Conservation (phyloP, 805 yeast species). For the Lipomyces kockii region DNA sequence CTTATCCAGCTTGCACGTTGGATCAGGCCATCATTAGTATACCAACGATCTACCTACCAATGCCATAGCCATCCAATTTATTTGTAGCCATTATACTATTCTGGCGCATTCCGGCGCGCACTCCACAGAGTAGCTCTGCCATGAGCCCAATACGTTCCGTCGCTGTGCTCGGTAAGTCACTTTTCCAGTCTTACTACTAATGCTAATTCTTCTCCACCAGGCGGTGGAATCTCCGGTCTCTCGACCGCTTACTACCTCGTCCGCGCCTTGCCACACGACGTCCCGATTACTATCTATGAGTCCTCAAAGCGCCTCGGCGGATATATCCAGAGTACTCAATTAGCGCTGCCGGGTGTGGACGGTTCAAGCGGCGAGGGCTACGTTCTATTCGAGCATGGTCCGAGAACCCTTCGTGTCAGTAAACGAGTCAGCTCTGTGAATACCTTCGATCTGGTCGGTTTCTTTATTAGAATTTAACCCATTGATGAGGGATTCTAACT, state of each 20-base stretch:
- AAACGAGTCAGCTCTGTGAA: conserved; percentile 50
- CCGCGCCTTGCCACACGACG: conserved; percentile 35
- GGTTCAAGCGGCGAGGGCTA: conserved; percentile 5
- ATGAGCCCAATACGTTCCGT: conserved; percentile 17
- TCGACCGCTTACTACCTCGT: conserved; percentile 66
- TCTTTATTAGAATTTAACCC: neutral
- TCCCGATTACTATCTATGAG: conserved; percentile 63
- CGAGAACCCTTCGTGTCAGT: conserved; percentile 80
- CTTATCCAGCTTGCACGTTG: no score
- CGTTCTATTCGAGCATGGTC: conserved; percentile 77
- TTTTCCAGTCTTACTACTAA: neutral
- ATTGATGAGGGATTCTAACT: neutral
- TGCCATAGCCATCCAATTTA: neutral
- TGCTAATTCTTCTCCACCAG: conserved; percentile 44
- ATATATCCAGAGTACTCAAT: conserved; percentile 59
- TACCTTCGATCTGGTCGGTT: conserved; percentile 61
- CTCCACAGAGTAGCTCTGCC: neutral
- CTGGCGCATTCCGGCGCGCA: neutral
- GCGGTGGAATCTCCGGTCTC: conserved; percentile 89
- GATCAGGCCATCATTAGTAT: neutral
- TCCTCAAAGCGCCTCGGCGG: conserved; percentile 68
- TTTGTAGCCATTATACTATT: neutral
- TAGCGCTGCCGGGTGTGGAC: conserved; percentile 9
- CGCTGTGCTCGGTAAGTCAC: conserved; percentile 16
- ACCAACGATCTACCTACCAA: neutral